phyloP scores from a whole-genome alignment of 2,329 filamentous ascomycete species.

The Chaetomium globosum region DNA sequence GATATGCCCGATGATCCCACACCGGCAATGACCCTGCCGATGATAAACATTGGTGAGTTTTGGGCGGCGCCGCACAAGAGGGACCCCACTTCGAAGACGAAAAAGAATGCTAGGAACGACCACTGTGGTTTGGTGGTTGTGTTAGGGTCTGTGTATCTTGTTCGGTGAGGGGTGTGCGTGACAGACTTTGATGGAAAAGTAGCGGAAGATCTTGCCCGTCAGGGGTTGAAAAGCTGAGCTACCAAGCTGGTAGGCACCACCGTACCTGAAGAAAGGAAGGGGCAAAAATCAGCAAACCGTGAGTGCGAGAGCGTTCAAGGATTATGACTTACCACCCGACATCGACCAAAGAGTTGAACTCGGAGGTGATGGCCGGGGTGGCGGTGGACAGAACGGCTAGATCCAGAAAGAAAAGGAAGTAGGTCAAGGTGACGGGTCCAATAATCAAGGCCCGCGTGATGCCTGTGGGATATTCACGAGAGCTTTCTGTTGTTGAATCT shows the following conservation, averaged over 20 bases:
- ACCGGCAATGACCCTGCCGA: constrained; percentile 39
- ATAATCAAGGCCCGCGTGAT: not conserved
- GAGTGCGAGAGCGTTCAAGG: not conserved
- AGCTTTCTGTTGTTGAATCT: not conserved
- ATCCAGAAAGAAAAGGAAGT: not conserved
- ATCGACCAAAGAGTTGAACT: not conserved
- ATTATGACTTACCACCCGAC: not conserved
- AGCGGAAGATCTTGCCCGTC: not conserved
- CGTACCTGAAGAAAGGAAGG: not conserved
- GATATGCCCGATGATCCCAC: constrained; percentile 30
- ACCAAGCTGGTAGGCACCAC: not conserved
- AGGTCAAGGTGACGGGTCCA: not conserved
- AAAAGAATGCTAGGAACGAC: constrained; percentile 12
- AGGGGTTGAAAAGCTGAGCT: not conserved
- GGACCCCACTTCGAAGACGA: constrained; percentile 14
- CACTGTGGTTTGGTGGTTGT: not conserved
- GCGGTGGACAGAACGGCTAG: not conserved
- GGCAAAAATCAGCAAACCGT: too few species aligned
- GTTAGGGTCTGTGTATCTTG: not conserved
- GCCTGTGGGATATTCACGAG: not conserved
- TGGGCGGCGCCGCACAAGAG: constrained; percentile 10
- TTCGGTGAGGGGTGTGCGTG: not conserved
- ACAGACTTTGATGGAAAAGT: not conserved
- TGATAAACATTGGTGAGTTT: constrained; percentile 32
- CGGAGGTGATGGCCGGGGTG: not conserved